Conservation (phyloP, 768 basidiomycete genomes). For the Mycena latifolia region DNA sequence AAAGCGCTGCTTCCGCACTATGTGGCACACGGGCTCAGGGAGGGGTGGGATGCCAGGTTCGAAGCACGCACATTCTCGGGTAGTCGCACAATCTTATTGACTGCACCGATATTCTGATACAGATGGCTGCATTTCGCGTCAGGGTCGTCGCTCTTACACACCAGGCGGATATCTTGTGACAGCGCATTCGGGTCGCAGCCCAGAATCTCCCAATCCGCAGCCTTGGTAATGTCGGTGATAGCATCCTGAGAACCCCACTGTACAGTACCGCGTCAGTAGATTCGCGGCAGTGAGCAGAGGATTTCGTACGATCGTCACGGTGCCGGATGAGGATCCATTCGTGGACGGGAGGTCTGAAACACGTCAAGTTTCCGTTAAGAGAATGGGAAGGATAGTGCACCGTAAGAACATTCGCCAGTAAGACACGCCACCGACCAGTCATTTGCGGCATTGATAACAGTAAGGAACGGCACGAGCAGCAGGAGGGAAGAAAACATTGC, state of each 20-base stretch:
- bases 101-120: slow-evolving; percentile 41
- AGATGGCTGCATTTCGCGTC: slow-evolving; percentile 37
- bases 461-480: slow-evolving; percentile 10
- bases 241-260: slow-evolving; percentile 41
- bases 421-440: slow-evolving; percentile 29
- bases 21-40: not conserved
- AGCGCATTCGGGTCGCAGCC: slow-evolving; percentile 45
- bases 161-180: slow-evolving; percentile 34
- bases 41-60: not conserved
- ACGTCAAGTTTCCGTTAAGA: too few relatives aligned
- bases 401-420: slow-evolving; percentile 38
- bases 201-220: slow-evolving; percentile 56
- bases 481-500: slow-evolving; percentile 26
- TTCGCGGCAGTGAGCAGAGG: not conserved
- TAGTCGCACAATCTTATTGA: slow-evolving; percentile 51
- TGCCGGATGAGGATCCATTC: slow-evolving; percentile 13
- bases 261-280: not conserved
- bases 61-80: slow-evolving; percentile 46
- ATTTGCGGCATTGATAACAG: slow-evolving; percentile 19
- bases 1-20: slow-evolving; percentile 39
- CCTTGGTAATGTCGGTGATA: slow-evolving; percentile 53
- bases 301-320: slow-evolving; percentile 20
- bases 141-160: slow-evolving; percentile 24
- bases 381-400: not conserved
- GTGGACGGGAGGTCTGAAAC: slow-evolving; percentile 14